These are phyloP conservation scores for Solanum chiquidenum DNA, from an alignment of 257 asterid genomes.

Conservation along the genomic window DNA sequence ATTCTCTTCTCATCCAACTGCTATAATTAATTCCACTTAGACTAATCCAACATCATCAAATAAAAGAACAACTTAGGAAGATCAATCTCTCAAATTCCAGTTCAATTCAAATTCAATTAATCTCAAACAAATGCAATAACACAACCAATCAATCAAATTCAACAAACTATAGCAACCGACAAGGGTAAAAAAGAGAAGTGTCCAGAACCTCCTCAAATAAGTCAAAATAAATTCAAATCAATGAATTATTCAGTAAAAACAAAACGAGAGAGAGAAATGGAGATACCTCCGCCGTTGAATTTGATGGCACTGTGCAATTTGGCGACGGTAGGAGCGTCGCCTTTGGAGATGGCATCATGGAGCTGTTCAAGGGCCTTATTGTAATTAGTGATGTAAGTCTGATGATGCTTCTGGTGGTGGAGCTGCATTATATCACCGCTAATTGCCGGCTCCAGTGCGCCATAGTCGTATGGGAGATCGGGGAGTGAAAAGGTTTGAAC, in stretches of 20 bases:
- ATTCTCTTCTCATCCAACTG: not conserved
- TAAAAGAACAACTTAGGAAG: not conserved
- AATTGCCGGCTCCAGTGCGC: slow-evolving; percentile 80
- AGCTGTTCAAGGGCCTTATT: slow-evolving; percentile 88
- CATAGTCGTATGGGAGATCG: slow-evolving; percentile 80
- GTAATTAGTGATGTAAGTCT: slow-evolving; percentile 79
- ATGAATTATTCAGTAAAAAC: not conserved
- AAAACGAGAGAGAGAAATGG: not conserved
- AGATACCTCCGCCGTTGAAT: slow-evolving; percentile 89
- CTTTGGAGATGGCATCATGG: slow-evolving; percentile 51
- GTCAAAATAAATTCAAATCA: not conserved
- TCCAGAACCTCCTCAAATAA: not conserved
- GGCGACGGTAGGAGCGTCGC: slow-evolving; percentile 55
- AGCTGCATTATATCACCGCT: slow-evolving; percentile 89
- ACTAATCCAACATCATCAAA: not conserved
- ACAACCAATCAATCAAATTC: not conserved
- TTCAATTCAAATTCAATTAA: not conserved
- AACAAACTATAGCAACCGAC: not conserved
- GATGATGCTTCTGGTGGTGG: slow-evolving; percentile 97
- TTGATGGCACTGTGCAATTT: slow-evolving; percentile 88
- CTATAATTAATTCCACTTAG: not conserved
- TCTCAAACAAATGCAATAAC: not conserved
- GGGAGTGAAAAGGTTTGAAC: slow-evolving; percentile 65
- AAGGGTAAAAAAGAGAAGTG: not conserved
- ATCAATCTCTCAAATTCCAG: not conserved